Percentiles rank a stretch among this genome's conserved stretches.
Evolutionary conservation across 208 protist genomes (phyloP).

Genomic region (Herpetomonas tarakana): DNA sequence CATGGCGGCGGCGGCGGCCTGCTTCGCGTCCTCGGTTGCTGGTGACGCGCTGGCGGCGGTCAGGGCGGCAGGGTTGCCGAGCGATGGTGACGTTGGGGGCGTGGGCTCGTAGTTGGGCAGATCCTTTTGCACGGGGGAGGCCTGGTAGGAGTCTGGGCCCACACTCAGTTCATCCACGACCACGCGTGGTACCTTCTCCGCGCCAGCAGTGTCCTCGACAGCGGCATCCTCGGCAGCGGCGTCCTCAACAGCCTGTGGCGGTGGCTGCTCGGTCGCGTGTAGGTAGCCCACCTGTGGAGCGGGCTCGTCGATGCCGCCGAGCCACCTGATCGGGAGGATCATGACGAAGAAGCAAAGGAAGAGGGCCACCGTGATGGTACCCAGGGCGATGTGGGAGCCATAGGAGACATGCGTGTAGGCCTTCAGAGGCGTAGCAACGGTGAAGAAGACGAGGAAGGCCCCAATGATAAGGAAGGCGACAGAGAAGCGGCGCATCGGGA

Average conservation of each 20-base stretch:
- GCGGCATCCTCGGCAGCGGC: not conserved
- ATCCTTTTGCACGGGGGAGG: not conserved
- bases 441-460: constrained; percentile 17
- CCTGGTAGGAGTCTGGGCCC: not conserved
- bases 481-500: constrained; percentile 16
- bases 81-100: no score
- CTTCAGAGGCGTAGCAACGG: constrained; percentile 12
- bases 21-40: not conserved
- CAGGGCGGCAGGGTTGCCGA: not conserved
- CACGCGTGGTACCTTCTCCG: no score
- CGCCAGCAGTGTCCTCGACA: no score
- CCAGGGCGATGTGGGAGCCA: constrained; percentile 4
- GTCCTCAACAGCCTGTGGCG: not conserved
- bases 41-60: not conserved
- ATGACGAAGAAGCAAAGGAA: constrained; percentile 18
- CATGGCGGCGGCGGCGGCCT: not conserved
- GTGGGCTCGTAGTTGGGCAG: not conserved
- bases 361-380: constrained; percentile 12
- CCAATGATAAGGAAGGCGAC: constrained; percentile 12
- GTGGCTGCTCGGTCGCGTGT: not conserved
- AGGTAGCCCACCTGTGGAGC: not conserved
- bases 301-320: constrained; percentile 21
- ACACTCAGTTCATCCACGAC: no score
- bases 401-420: constrained; percentile 16
- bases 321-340: constrained; percentile 17